Evolutionary conservation across 2,329 filamentous ascomycete genomes (phyloP), one percentile per base, ranked within the genome.

Genomic region (Elsinoe australis): DNA sequence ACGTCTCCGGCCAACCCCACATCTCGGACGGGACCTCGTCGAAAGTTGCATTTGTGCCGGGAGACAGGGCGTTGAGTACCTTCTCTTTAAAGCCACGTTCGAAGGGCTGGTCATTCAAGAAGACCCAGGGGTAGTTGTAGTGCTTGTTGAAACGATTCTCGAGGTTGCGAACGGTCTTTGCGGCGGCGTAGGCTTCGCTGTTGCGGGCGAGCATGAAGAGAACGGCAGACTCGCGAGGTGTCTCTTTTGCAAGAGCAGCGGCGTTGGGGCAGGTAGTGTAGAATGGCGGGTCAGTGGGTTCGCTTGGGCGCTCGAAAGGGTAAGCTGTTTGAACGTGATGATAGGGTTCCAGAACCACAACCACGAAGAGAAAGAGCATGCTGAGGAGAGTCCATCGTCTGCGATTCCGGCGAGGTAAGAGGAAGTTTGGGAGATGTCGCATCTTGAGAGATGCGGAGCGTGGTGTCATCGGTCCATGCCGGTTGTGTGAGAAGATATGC

Each of bases 131-230:
- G 53, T 73, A 73, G 50, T 69, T 62, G 58, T 67, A 72, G 64
- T 67, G 70, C 47, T 62, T 61, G 60, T 73, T 73, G 59, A 71
- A 73, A 49, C 68, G 66, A 17, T 56, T 54, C 56, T 72, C 68
- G 41, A 72, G 61, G 22, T 62, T 67, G 12, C 56, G 53, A n/a
- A 72, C 57, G 2, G 68, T 67, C 46, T 61, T 60, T 47, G 65
- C 63, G 1, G 67, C 69, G 51, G 62, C 60, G 19, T 61, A 54
- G 7, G 68, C 63, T 55, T 73, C 70, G 17, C 58, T 56, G 54
- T 73, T 73, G 29, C 69, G 69, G 45, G 67, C 68, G 49, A 73
- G 59, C 68, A 72, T 72, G 33, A 73, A 66, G 22, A 73, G 53
- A 28, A 64, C 65, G 45, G 69, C 70, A 50, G 69, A 70, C 56